Evolutionary conservation across 805 yeast species (phyloP).

Genomic region (Priceomyces fermenticarens): DNA sequence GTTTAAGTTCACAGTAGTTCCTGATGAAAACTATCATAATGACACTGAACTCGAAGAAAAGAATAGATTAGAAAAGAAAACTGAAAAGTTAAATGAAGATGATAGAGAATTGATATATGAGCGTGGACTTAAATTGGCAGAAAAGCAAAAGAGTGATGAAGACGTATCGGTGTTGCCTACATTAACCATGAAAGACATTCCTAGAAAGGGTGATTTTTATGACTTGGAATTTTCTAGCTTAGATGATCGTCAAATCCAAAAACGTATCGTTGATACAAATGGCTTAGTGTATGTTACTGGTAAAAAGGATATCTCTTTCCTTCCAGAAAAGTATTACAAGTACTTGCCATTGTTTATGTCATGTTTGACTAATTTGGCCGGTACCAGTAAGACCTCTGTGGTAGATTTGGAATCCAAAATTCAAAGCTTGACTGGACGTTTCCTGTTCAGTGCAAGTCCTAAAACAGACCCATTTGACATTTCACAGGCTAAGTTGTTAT

Average conservation of each 20-base stretch:
- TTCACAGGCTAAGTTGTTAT: conserved; percentile 46
- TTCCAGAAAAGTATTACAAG: conserved; percentile 63
- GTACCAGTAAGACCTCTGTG: conserved; percentile 70
- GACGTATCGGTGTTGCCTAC: conserved; percentile 82
- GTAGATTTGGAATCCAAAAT: conserved; percentile 84
- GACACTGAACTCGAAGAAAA: conserved; percentile 55
- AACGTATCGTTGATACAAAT: conserved; percentile 66
- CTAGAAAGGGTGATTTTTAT: conserved; percentile 46
- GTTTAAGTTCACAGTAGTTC: conserved; percentile 76
- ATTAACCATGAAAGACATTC: conserved; percentile 69
- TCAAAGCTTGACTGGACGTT: conserved; percentile 80
- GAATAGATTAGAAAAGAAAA: conserved; percentile 43
- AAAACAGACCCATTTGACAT: conserved; percentile 53
- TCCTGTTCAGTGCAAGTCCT: conserved; percentile 59
- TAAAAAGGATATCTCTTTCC: conserved; percentile 52
- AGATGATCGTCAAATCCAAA: conserved; percentile 33
- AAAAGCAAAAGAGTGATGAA: conserved; percentile 64
- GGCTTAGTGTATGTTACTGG: conserved; percentile 78
- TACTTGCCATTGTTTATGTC: conserved; percentile 76
- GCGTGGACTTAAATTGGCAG: conserved; percentile 58
- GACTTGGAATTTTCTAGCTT: conserved; percentile 26
- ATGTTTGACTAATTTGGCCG: conserved; percentile 75
- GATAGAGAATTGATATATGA: conserved; percentile 58
- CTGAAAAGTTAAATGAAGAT: conserved; percentile 43
- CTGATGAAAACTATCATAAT: conserved; percentile 55